These are phyloP conservation scores for Globisporangium spinosum DNA, from an alignment of 352 stramenopile genomes.

Conservation along the genomic window DNA sequence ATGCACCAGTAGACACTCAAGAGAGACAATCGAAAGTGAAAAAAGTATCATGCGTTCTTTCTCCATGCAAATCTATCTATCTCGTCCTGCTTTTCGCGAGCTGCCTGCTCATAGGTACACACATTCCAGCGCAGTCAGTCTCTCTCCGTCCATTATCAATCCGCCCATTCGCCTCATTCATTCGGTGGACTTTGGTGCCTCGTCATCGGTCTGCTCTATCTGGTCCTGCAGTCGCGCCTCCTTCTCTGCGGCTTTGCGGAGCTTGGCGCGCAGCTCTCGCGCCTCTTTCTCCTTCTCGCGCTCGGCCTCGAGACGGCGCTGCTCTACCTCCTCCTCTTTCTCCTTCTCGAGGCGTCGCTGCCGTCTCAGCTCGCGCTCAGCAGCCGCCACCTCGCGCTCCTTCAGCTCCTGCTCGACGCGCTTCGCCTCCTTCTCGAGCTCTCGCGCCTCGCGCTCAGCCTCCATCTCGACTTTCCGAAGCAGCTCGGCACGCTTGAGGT, in stretches of 20 bases:
- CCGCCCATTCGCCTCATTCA: neutral
- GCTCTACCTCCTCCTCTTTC: slow-evolving; percentile 37
- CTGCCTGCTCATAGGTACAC: neutral
- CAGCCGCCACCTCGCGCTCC: slow-evolving; percentile 46
- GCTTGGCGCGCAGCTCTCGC: slow-evolving; percentile 44
- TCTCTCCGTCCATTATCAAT: neutral
- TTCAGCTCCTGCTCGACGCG: slow-evolving; percentile 48
- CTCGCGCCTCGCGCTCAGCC: slow-evolving; percentile 48
- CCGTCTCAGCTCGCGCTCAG: slow-evolving; percentile 53
- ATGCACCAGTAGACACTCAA: neutral
- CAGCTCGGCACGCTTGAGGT: slow-evolving; percentile 66
- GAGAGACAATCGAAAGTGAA: neutral
- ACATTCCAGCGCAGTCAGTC: no score
- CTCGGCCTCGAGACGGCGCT: slow-evolving; percentile 30
- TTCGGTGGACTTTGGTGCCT: neutral
- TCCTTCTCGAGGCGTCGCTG: slow-evolving; percentile 64
- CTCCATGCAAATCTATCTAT: slow-evolving; percentile 3
- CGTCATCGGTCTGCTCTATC: slow-evolving; percentile 3
- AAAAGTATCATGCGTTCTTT: neutral
- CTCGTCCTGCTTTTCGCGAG: neutral
- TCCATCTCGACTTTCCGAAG: slow-evolving; percentile 65
- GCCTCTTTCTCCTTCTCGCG: slow-evolving; percentile 49
- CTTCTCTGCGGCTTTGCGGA: slow-evolving; percentile 34
- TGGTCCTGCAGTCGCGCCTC: slow-evolving; percentile 18
- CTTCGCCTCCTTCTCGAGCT: slow-evolving; percentile 49